These are phyloP conservation scores for Chaetomium tenue DNA, from an alignment of 495 filamentous ascomycete genomes.

Conservation along the genomic window DNA sequence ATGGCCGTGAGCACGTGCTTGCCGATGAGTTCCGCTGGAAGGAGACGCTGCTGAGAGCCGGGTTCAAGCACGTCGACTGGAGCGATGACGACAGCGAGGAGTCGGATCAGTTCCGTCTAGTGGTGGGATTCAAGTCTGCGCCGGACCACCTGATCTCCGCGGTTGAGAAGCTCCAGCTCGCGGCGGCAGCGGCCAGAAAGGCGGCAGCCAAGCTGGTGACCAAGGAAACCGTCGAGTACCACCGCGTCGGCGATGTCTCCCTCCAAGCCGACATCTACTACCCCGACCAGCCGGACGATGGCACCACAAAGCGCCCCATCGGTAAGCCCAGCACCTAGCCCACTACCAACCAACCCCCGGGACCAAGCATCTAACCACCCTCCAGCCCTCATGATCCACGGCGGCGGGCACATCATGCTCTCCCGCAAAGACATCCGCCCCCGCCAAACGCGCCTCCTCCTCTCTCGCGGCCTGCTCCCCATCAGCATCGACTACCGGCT, in stretches of 20 bases:
- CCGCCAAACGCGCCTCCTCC: constrained; percentile 41
- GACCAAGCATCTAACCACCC: not conserved
- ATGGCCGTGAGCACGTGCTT: constrained; percentile 45
- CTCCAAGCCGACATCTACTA: constrained; percentile 49
- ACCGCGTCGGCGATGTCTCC: too few relatives aligned
- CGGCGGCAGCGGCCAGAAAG: too few relatives aligned
- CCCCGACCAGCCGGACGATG: constrained; percentile 25
- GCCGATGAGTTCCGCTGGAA: too few relatives aligned
- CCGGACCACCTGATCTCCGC: too few relatives aligned
- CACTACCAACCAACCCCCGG: too few relatives aligned
- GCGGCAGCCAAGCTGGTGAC: too few relatives aligned
- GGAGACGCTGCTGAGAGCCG: not conserved
- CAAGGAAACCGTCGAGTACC: too few relatives aligned
- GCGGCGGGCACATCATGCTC: constrained; percentile 52
- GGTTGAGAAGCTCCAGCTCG: too few relatives aligned
- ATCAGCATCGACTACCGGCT: constrained; percentile 57
- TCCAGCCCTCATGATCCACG: constrained; percentile 57
- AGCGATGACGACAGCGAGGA: too few relatives aligned
- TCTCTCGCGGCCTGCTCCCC: constrained; percentile 48
- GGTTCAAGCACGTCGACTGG: too few relatives aligned
- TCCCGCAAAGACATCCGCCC: constrained; percentile 48
- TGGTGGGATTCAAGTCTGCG: too few relatives aligned
- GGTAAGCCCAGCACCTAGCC: not conserved
- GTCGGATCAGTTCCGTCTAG: too few relatives aligned
- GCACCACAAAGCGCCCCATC: not conserved